Base-by-base conservation (phyloP, 2,329 filamentous ascomycete genomes). In the Aspergillus pseudoglaucus region DNA sequence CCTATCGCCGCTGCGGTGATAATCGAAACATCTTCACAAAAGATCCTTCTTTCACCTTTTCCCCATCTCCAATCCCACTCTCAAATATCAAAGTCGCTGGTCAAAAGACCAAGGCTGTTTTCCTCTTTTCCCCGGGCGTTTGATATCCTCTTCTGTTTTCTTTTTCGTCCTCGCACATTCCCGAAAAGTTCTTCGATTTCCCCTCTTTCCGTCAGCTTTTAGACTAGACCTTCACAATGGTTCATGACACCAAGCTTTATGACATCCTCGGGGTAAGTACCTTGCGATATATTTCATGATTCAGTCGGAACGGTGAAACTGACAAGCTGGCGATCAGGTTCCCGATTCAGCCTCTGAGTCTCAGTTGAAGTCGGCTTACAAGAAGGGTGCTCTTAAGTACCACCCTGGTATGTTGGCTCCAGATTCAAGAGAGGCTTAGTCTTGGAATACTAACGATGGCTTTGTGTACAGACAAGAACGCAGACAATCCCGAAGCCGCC, bases 311-410 rank as follows among this genome's bases (percentile, higher is more conserved):
- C 30, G 18, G 33, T 23, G 20, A 22, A 39, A 38, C 32, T 45
- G 14, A 45, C 44, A 41, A n/a, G 6, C 33, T 27, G 50, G 46
- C 58, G 61, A 50, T 47, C 41, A 94, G 88, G 87, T 94, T 59
- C 56, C 86, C 60, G 85, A 88, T 56, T 83, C 80, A 62, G 88
- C 87, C 57, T 85, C 85, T 50, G 91, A 97, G 62, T 76, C 84
- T 59, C 87, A 96, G 72, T 76, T 98, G 57, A 96, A 93, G 77
- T 90, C 90, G 64, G 90, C 91, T 32, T 98, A 98, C 74, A 88
- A 90, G 67, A 96, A 94, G 70, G 83, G 88, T 49, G 93, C 93
- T 17, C 78, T 98, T 53, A 90, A 85, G 69, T 82, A 89, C 60
- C 93, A 98, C 65, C 88, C 88, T 63, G 86, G 86, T 91, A 90